phyloP scores from a whole-genome alignment of 2,329 filamentous ascomycete species.

The Epichloe bromicola region DNA sequence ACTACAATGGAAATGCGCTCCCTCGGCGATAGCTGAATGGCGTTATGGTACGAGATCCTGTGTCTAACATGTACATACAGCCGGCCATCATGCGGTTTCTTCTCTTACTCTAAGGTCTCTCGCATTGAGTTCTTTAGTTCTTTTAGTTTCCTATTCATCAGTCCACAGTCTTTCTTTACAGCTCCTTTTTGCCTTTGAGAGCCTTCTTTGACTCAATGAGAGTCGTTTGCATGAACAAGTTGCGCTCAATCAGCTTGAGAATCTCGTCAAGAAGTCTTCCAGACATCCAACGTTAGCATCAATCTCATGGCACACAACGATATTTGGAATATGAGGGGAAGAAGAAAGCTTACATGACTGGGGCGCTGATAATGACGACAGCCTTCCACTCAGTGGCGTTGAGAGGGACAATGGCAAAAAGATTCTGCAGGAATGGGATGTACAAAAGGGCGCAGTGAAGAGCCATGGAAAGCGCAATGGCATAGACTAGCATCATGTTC shows the following conservation, averaged over 20 bases:
- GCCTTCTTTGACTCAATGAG: slow-evolving; percentile 22
- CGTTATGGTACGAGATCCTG: slow-evolving; percentile 16
- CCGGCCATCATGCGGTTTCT: slow-evolving; percentile 5
- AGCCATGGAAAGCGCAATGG: slow-evolving; percentile 83
- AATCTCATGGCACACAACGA: not conserved
- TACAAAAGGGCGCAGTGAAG: slow-evolving; percentile 93
- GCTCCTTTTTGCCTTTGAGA: slow-evolving; percentile 39
- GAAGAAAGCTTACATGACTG: slow-evolving; percentile 66
- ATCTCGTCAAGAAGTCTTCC: slow-evolving; percentile 68
- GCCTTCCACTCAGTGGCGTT: slow-evolving; percentile 85
- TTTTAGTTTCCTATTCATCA: slow-evolving; percentile 10
- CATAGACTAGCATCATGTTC: slow-evolving; percentile 97
- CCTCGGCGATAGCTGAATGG: slow-evolving; percentile 1
- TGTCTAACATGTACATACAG: slow-evolving; percentile 17
- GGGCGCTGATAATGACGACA: slow-evolving; percentile 74
- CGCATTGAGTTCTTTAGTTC: not conserved
- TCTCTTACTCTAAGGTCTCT: not conserved
- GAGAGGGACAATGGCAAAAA: slow-evolving; percentile 86
- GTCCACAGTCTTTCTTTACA: slow-evolving; percentile 22
- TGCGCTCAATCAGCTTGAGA: slow-evolving; percentile 66
- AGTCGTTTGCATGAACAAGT: slow-evolving; percentile 45
- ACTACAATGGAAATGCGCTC: not conserved
- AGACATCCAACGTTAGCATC: slow-evolving; percentile 12
- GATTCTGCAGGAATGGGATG: slow-evolving; percentile 69
- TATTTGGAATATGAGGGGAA: not conserved